These are phyloP conservation scores for Annulohypoxylon stygium DNA, from an alignment of 495 filamentous ascomycete species.

Conservation along the genomic window DNA sequence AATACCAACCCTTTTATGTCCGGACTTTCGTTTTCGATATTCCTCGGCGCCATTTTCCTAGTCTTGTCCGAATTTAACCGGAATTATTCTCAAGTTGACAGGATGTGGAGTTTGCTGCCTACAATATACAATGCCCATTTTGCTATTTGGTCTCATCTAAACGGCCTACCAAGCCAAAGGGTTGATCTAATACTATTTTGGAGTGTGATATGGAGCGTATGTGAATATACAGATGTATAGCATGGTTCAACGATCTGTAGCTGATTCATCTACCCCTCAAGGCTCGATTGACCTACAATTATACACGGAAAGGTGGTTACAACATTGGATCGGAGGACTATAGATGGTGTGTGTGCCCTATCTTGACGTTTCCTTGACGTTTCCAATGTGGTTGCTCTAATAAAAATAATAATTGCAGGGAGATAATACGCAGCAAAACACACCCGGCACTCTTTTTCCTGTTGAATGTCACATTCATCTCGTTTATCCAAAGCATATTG, in stretches of 20 bases:
- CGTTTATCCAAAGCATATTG: conserved; percentile 82
- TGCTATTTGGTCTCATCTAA: conserved; percentile 79
- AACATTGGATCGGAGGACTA: conserved; percentile 91
- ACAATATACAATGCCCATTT: conserved; percentile 92
- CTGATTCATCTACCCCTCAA: conserved; percentile 26
- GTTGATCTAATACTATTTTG: conserved; percentile 81
- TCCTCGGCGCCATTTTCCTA: conserved; percentile 76
- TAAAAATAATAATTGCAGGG: conserved; percentile 49
- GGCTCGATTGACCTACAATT: conserved; percentile 90
- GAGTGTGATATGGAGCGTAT: conserved; percentile 84
- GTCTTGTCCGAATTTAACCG: conserved; percentile 83
- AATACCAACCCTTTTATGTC: conserved; percentile 88
- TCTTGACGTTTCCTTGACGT: background rate
- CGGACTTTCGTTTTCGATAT: conserved; percentile 77
- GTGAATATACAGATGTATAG: conserved; percentile 45
- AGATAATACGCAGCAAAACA: conserved; percentile 59
- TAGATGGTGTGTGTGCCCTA: conserved; percentile 71
- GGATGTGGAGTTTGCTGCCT: conserved; percentile 90
- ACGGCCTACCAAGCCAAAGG: conserved; percentile 76
- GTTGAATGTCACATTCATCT: conserved; percentile 90
- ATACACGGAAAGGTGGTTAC: conserved; percentile 97
- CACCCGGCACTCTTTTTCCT: conserved; percentile 74
- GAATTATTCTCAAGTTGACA: conserved; percentile 96
- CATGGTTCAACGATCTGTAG: background rate
- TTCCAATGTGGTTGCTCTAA: conserved; percentile 19